phyloP scores from a whole-genome alignment of 164 flowering plant species.

The Santalum album region DNA sequence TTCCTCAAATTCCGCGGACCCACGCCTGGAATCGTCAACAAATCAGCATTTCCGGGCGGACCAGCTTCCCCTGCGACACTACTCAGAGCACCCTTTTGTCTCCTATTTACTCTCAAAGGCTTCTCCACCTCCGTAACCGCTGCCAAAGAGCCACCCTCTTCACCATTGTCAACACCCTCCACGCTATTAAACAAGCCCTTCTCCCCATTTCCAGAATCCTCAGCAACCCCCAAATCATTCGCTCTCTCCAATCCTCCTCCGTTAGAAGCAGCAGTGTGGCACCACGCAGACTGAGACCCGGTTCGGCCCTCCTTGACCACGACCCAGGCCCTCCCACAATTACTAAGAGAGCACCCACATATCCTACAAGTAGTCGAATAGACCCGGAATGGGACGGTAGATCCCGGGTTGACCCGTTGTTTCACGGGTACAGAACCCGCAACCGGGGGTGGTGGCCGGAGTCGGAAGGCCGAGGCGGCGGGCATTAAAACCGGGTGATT shows the following conservation, averaged over 20 bases:
- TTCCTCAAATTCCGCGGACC: constrained; percentile 92
- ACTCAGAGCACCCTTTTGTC: constrained; percentile 27
- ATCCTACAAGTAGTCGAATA: constrained; percentile 5
- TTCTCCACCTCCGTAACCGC: constrained; percentile 14
- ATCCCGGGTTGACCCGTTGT: constrained; percentile 1
- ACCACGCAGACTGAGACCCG: constrained; percentile 27
- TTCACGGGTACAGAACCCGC: constrained; percentile 4
- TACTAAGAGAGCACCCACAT: constrained; percentile 19
- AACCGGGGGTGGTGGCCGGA: constrained; percentile 6
- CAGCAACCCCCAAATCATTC: constrained; percentile 9
- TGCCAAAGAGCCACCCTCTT: neutral
- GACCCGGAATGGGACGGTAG: neutral
- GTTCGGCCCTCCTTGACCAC: constrained; percentile 16
- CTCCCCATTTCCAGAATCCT: neutral
- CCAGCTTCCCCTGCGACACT: constrained; percentile 1
- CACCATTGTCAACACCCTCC: constrained; percentile 2
- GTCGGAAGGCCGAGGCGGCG: constrained; percentile 14
- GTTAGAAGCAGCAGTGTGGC: constrained; percentile 19
- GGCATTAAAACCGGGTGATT: constrained; percentile 17
- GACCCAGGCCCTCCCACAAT: constrained; percentile 31
- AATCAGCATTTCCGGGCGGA: constrained; percentile 47
- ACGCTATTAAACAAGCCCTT: neutral
- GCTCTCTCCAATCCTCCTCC: constrained; percentile 15
- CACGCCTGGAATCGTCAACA: constrained; percentile 90
- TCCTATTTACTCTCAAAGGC: constrained; percentile 27